These are phyloP conservation scores for Sporothrix brasiliensis DNA, from an alignment of 2,329 filamentous ascomycete genomes.

Conservation along the genomic window DNA sequence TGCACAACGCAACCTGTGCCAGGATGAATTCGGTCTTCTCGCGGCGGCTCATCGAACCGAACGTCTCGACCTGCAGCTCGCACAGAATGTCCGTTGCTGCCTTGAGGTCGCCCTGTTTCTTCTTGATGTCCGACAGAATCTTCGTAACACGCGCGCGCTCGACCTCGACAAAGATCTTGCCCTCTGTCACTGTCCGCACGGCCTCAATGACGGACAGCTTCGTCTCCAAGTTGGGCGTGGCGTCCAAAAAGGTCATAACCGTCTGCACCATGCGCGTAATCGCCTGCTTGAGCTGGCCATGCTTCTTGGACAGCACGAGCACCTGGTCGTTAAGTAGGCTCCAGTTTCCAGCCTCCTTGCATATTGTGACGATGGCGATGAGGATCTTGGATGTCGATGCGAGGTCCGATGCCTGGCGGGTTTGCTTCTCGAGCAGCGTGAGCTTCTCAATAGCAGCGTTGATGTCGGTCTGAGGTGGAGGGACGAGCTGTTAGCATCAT, in stretches of 20 bases:
- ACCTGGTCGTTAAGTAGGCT: conserved; percentile 95
- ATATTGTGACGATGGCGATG: conserved; percentile 86
- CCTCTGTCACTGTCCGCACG: conserved; percentile 92
- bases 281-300: conserved; percentile 98
- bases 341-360: conserved; percentile 93
- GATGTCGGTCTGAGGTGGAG: conserved; percentile 65
- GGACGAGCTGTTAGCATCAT: neutral
- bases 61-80: conserved; percentile 97
- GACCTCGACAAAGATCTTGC: conserved; percentile 99
- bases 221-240: conserved; percentile 79
- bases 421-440: conserved; percentile 88
- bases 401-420: conserved; percentile 96
- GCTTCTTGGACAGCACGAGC: conserved; percentile 95
- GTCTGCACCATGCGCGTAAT: conserved; percentile 99
- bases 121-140: conserved; percentile 97
- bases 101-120: conserved; percentile 87
- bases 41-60: conserved; percentile 93
- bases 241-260: conserved; percentile 88
- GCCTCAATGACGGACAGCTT: conserved; percentile 96
- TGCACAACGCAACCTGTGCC: conserved; percentile 90
- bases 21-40: conserved; percentile 99
- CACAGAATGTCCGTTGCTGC: conserved; percentile 91
- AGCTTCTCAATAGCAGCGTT: conserved; percentile 93
- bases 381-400: conserved; percentile 90
- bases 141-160: conserved; percentile 94